Evolutionary conservation across 2,329 filamentous ascomycete genomes (phyloP), one percentile per base, ranked within the genome.

Genomic region (Pseudocercospora crystallina): DNA sequence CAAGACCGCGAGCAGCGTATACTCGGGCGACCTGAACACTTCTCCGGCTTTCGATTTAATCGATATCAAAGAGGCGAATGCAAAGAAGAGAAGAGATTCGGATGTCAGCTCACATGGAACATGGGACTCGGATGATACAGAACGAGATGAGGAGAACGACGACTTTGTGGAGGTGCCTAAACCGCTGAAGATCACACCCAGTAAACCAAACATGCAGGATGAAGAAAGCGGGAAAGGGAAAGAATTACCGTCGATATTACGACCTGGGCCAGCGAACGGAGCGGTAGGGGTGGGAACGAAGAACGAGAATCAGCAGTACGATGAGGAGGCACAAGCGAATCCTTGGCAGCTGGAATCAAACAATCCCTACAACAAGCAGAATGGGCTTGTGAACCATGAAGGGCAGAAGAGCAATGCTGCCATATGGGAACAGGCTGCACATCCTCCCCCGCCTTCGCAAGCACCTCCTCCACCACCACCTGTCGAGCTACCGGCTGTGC

Each of bases 41-140:
- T 70, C 67, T 8, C 71, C 73, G 7, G 71, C 71, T 5, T 74
- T 73, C 57, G 66, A 69, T 43, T 62, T 73, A 49, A 71, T 70
- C n/a, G 65, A 59, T 33, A 64, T 65, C 57, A 46, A 64, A 20
- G 57, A 69, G 34, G 61, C 61, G 8, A 56, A 53, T 8, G 46
- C 58, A 15, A 56, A 54, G 40, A 57, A 51, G 33, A 39, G 65
- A 32, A 52, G 65, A 49, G 71, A 73, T 50, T 69, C 66, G 29
- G 66, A 68, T 35, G 59, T 65, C 26, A 65, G 62, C 31, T 69
- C 66, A 43, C 61, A 68, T 47, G 65, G 63, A 26, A 68, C 67
- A 5, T 70, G 67, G 66, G 66, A 68, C 47, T 64, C 63, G 8
- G 62, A 63, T 31, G 59, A 37, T 35, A 57, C 49, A 8, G 53